Evolutionary conservation across 2,329 filamentous ascomycete species (phyloP), one percentile per base, ranked within the genome.

Genomic region (Colletotrichum spaethianum): DNA sequence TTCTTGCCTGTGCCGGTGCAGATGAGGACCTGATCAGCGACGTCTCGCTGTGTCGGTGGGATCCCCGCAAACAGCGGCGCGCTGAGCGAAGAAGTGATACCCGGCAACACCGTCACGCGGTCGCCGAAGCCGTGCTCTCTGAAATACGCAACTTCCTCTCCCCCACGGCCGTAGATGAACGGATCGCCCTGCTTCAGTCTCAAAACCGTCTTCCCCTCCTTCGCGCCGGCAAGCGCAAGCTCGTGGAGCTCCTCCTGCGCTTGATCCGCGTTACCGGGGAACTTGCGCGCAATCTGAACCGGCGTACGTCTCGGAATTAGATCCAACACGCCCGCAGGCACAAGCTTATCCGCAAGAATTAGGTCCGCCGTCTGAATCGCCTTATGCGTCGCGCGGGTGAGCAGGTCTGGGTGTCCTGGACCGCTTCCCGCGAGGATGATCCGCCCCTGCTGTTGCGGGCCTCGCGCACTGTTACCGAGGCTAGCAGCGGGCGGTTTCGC

Each of bases 121-220:
- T 91, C 90, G 6, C 87, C 88, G 70, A 92, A 92, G 1, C 95
- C 94, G 59, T 93, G 88, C 3, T 85, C 84, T 2, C 91, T 86
- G 86, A 99, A 98, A 80, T 93, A 98, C 38, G 91, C 89, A 48
- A 94, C 94, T 81, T 99, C 96, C 81, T 99, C 96, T 42, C 94
- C 96, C 67, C 96, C 96, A 48, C 96, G 92, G 48, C 96, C 96
- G 82, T 98, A 99, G 48, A 99, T 90, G 82, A 97, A 99, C 0
- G 96, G 96, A 78, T 99, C 96, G 56, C 96, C 96, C 81, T 99
- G 96, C 84, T 99, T 99, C 55, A 99, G 86, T 3, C 96, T 90
- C 42, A 99, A 87, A 0, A 99, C 96, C 1, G 90, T 93, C 80
- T 93, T 91, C 16, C 96, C 96, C 26, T 83, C 82, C 6, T 78